These are phyloP conservation scores for Mrakia gelida DNA, from an alignment of 768 basidiomycete species.

Conservation along the genomic window DNA sequence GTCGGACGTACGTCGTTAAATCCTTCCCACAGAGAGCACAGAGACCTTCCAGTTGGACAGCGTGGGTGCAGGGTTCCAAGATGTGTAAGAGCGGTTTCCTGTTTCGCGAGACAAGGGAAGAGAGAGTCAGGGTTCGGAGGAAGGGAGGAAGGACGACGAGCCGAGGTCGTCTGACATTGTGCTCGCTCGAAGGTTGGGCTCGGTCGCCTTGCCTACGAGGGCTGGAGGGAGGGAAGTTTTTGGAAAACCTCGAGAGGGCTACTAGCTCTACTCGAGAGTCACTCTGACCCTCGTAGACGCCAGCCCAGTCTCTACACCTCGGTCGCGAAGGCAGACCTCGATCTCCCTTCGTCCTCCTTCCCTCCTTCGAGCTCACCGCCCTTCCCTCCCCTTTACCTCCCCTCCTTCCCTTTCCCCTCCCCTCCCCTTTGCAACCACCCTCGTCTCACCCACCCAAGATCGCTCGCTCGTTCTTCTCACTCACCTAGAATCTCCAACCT, in stretches of 20 bases:
- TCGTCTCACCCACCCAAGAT: neutral
- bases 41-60: conserved; percentile 83
- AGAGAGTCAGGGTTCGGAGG: neutral
- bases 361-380: too few relatives aligned
- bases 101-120: neutral
- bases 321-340: conserved; percentile 43
- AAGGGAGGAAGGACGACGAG: neutral
- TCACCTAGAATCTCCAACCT: conserved; percentile 34
- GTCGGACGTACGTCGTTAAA: conserved; percentile 53
- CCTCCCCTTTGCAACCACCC: neutral
- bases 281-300: conserved; percentile 16
- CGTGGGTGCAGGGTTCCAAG: conserved; percentile 72
- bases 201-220: too few relatives aligned
- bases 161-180: neutral
- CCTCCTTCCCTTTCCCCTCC: neutral
- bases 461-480: conserved; percentile 4
- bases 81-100: conserved; percentile 4
- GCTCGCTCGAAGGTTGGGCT: neutral
- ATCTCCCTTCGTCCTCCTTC: conserved; percentile 48
- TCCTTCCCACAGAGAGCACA: conserved; percentile 95
- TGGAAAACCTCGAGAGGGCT: neutral
- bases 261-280: conserved; percentile 2
- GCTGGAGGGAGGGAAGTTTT: too few relatives aligned
- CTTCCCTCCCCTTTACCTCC: too few relatives aligned
- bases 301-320: neutral